Base-by-base conservation (phyloP, 2,329 filamentous ascomycete genomes). In the Dactylellina drechsleri region DNA sequence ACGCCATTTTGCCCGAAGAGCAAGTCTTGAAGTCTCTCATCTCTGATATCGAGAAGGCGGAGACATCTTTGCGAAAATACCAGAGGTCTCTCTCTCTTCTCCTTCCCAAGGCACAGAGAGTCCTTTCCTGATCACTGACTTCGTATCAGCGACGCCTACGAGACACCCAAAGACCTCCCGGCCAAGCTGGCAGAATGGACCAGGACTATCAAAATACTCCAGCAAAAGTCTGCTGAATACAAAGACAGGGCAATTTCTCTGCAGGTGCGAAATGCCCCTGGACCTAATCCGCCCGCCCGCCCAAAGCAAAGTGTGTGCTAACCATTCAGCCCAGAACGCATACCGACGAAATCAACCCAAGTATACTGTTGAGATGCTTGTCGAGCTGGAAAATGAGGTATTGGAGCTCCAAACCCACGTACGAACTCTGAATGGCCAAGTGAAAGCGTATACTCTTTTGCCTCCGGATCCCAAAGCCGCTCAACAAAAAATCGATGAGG, bases 161-260 rank as follows among this genome's bases (percentile, higher is more conserved):
- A 64, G 57, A 61, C 58, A 31, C 82, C 88, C 0, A 79, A 87
- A 0, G 84, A 88, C 76, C 83, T 93, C 2, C 86, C 88, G 10
- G 88, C 88, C 77, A 86, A 90, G 77, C 94, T 92, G n/a, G 85
- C 89, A 2, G 90, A 95, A 59, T 87, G 91, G 82, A 88, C 89
- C 77, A 88, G 91, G 65, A 88, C 86, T 66, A 87, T 90, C 57
- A 92, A 92, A 80, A 82, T 87, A n/a, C 83, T 92, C 43, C 83
- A 85, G 13, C 83, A 87, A 1, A 90, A 90, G 78, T 83, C 93
- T 0, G 87, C 87, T 15, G 92, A 95, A 79, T 87, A 91, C 71
- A 83, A 84, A 56, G 86, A 89, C 66, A 85, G 85, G 49, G 82
- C 87, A 77, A 80, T 83, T 68, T 80, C 84, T 1, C 79, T 85